Evolutionary conservation across 2,329 filamentous ascomycete species (phyloP).

Genomic region (Akanthomyces dipterigenus): DNA sequence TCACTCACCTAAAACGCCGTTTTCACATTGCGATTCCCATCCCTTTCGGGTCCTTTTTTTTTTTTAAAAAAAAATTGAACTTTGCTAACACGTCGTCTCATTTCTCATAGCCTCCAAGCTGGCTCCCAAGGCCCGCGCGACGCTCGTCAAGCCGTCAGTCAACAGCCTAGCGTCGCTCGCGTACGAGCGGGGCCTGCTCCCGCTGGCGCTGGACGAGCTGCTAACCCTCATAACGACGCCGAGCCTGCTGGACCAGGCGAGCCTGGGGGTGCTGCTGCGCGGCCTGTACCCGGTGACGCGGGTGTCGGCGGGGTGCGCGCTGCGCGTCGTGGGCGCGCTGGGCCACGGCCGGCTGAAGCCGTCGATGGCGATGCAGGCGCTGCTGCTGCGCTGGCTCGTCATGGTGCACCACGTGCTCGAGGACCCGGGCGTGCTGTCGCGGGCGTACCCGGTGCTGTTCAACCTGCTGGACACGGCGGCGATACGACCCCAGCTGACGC

Average conservation of each 20-base stretch:
- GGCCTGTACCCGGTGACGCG: slow-evolving; percentile 67
- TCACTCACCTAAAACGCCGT: neutral
- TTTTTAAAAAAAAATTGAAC: too few relatives aligned
- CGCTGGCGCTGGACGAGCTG: slow-evolving; percentile 53
- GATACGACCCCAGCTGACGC: slow-evolving; percentile 62
- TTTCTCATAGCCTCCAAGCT: slow-evolving; percentile 46
- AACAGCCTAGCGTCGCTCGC: slow-evolving; percentile 56
- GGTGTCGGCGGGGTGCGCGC: slow-evolving; percentile 53
- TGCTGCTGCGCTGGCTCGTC: slow-evolving; percentile 71
- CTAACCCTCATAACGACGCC: slow-evolving; percentile 60
- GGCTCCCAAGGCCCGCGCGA: slow-evolving; percentile 59
- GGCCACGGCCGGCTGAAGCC: slow-evolving; percentile 73
- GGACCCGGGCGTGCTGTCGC: slow-evolving; percentile 54
- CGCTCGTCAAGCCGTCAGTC: slow-evolving; percentile 56
- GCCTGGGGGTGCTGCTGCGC: slow-evolving; percentile 59
- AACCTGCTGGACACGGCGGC: slow-evolving; percentile 75
- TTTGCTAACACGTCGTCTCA: neutral
- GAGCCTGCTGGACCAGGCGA: slow-evolving; percentile 69
- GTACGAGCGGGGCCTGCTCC: slow-evolving; percentile 62
- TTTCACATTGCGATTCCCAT: neutral
- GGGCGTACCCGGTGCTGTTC: slow-evolving; percentile 70
- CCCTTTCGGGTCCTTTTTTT: too few relatives aligned
- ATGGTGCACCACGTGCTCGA: slow-evolving; percentile 68
- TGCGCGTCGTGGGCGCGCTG: slow-evolving; percentile 64
- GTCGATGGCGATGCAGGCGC: slow-evolving; percentile 60